Conservation (phyloP, 129 eudicot species). For the Flaveria bidentis region DNA sequence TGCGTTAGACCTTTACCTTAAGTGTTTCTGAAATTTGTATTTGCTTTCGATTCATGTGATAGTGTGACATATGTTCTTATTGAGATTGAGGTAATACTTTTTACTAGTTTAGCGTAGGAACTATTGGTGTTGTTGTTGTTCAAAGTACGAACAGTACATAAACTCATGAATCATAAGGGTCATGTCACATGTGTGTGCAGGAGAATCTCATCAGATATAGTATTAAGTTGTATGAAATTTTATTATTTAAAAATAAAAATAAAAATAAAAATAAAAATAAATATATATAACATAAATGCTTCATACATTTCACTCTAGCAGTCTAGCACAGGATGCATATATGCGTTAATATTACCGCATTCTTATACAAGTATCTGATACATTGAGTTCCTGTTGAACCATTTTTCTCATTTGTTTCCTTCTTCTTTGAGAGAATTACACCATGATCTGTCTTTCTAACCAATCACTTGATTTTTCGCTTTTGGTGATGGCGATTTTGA, state of each 20-base stretch:
- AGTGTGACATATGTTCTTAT: not conserved
- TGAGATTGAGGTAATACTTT: not conserved
- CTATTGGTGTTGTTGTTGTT: not conserved
- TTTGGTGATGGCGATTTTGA: slow-evolving; percentile 60
- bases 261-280: slow-evolving; percentile 6
- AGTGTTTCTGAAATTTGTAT: too few species aligned
- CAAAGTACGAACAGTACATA: not conserved
- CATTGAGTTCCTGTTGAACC: slow-evolving; percentile 17
- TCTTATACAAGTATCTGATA: slow-evolving; percentile 6
- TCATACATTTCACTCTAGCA: slow-evolving; percentile 33
- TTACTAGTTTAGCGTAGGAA: not conserved
- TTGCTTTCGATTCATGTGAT: too few species aligned
- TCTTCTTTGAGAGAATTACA: slow-evolving; percentile 11
- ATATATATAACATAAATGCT: slow-evolving; percentile 8
- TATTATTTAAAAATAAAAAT: slow-evolving; percentile 9
- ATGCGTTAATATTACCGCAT: slow-evolving; percentile 18
- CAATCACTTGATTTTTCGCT: slow-evolving; percentile 26
- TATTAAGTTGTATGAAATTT: not conserved
- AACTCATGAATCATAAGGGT: not conserved
- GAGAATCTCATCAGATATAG: not conserved
- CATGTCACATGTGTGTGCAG: not conserved
- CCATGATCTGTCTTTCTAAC: slow-evolving; percentile 14
- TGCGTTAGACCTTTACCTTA: too few species aligned
- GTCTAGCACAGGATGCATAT: slow-evolving; percentile 8
- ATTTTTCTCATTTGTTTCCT: slow-evolving; percentile 1